phyloP scores from a whole-genome alignment of 2,329 filamentous ascomycete species.

The Cadophora sp. region DNA sequence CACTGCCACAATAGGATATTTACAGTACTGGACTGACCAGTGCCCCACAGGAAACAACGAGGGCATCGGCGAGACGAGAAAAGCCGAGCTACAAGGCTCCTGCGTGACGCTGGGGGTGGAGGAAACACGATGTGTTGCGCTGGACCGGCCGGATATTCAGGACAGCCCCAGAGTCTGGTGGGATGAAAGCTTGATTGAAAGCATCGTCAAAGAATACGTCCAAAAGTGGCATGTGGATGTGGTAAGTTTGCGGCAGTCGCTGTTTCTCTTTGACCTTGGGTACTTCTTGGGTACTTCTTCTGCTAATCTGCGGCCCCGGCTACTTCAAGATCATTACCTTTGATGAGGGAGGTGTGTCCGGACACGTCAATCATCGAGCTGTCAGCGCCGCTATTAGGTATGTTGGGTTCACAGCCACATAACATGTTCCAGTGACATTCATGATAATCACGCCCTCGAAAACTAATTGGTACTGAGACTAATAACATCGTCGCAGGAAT shows the following conservation, averaged over 20 bases:
- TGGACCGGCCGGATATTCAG: conserved; percentile 47
- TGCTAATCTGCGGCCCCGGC: neutral
- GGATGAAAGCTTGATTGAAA: conserved; percentile 45
- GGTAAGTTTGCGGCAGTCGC: conserved; percentile 34
- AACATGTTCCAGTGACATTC: neutral
- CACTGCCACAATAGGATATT: neutral
- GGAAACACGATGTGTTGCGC: conserved; percentile 45
- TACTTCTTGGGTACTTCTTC: too few relatives aligned
- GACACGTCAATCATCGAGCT: conserved; percentile 50
- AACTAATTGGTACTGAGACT: neutral
- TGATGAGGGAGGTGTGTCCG: conserved; percentile 49
- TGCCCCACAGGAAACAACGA: conserved; percentile 37
- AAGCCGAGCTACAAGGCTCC: conserved; percentile 35
- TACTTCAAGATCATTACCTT: conserved; percentile 48
- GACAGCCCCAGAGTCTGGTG: conserved; percentile 50
- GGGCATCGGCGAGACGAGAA: conserved; percentile 36
- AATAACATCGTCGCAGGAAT: conserved; percentile 32
- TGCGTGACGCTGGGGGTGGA: conserved; percentile 37
- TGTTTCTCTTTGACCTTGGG: neutral
- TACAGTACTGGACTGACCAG: neutral
- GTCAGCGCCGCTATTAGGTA: conserved; percentile 49
- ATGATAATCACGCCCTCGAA: neutral
- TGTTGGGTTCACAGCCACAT: conserved; percentile 17
- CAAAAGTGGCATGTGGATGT: conserved; percentile 48
- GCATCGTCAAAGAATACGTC: conserved; percentile 45